phyloP scores from a whole-genome alignment of 1,139 yeast species.

The Blastobotrys illinoisensis region DNA sequence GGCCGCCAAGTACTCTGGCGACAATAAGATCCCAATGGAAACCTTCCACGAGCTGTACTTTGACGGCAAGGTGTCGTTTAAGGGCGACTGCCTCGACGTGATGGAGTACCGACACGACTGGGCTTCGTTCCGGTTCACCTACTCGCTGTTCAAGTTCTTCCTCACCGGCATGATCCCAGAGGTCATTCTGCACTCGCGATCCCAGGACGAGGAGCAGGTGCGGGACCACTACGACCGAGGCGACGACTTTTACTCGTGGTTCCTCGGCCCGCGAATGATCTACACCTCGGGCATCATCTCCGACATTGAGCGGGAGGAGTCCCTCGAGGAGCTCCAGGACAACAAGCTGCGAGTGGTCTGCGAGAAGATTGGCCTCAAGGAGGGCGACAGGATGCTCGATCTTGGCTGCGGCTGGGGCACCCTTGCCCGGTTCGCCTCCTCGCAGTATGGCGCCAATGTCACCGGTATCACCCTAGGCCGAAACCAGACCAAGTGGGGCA shows the following conservation, averaged over 20 bases:
- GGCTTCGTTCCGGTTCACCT: constrained; percentile 77
- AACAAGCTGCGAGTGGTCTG: constrained; percentile 84
- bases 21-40: constrained; percentile 81
- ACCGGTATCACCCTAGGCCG: constrained; percentile 88
- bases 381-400: constrained; percentile 74
- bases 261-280: constrained; percentile 91
- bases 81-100: constrained; percentile 80
- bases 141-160: constrained; percentile 73
- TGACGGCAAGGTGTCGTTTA: constrained; percentile 77
- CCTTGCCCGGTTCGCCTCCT: constrained; percentile 76
- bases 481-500: constrained; percentile 92
- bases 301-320: constrained; percentile 65
- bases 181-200: constrained; percentile 83
- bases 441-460: constrained; percentile 77
- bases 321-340: constrained; percentile 84
- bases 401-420: constrained; percentile 98
- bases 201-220: constrained; percentile 95
- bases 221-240: constrained; percentile 96
- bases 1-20: constrained; percentile 65
- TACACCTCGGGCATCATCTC: constrained; percentile 83
- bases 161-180: constrained; percentile 89
- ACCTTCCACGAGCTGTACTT: constrained; percentile 87
- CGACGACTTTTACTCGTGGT: constrained; percentile 92
- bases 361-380: constrained; percentile 70
- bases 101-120: constrained; percentile 89